Base-by-base conservation (phyloP, 495 filamentous ascomycete genomes). In the Podospora pseudopauciseta region DNA sequence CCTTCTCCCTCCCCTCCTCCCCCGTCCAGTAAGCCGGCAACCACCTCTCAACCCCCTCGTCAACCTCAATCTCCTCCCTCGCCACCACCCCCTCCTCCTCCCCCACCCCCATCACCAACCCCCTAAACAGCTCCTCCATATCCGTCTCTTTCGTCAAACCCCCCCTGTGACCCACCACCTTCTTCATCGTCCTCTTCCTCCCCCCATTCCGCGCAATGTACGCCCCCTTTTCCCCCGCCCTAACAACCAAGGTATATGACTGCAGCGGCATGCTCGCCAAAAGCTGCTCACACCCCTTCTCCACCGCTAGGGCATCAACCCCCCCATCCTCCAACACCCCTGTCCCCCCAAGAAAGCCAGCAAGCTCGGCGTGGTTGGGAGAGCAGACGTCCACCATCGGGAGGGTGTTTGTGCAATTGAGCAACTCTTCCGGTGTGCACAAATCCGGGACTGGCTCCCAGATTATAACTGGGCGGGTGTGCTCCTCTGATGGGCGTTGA, bases 371-470 rank as follows among this genome's bases (percentile, higher is more conserved):
- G 75, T 95, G 90, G 76, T 99, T 99, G 18, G 95, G 94, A 64
- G 89, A 92, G 74, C 95, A 88, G 64, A 97, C 82, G 75, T 98
- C 91, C 34, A 97, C 88, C 19, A 89, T 78, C n/a, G 83, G 82
- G 27, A 91, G 84, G 18, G 88, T 88, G 64, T 89, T 86, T 44
- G 90, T 86, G 79, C 89, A 91, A 67, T 87, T 90, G 2, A 88
- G 80, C 62, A 93, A 82, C 76, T 97, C 88, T 68, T 87, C 85
- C 0, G 92, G 91, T 0, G 83, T 87, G 75, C 95, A 97, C 2
- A 91, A 85, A 74, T 96, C 92, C 13, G 96, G 95, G 3, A 97
- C 90, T 4, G 95, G 95, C 75, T 99, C 95, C 95, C 95, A 99
- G 54, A 97, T 86, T 76, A 97, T 90, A 15, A 95, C 75, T 2